phyloP scores from a whole-genome alignment of 75 land plant species.

The Chamaecyparis obtusa region DNA sequence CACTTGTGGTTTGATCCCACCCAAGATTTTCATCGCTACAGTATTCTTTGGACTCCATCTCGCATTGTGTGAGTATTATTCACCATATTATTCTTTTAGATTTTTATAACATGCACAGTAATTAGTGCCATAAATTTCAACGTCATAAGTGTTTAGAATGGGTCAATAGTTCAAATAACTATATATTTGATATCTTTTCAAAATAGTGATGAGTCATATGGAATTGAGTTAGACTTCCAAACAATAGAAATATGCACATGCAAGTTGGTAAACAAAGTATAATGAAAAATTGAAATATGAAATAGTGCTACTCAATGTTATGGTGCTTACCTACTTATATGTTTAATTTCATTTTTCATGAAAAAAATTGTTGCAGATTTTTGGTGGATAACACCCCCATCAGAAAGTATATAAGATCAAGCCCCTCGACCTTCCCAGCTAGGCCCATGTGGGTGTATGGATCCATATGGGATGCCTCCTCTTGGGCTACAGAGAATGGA shows the following conservation, averaged over 20 bases:
- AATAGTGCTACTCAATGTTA: too few species aligned
- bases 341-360: not conserved
- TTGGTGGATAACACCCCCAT: conserved; percentile 62
- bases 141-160: too few species aligned
- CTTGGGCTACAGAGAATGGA: conserved; percentile 81
- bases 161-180: too few species aligned
- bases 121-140: too few species aligned
- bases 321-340: too few species aligned
- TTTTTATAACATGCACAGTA: not conserved
- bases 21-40: conserved; percentile 49
- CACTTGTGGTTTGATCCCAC: conserved; percentile 77
- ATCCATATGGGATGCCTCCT: conserved; percentile 86
- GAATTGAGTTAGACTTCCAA: too few species aligned
- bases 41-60: conserved; percentile 62
- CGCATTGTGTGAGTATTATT: conserved; percentile 49
- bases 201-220: too few species aligned
- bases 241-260: too few species aligned
- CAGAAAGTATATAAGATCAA: conserved; percentile 46
- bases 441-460: conserved; percentile 79
- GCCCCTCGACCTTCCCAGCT: conserved; percentile 43
- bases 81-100: not conserved
- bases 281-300: too few species aligned
- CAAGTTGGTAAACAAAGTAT: too few species aligned
- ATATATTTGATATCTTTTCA: too few species aligned
- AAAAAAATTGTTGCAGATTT: conserved; percentile 30